phyloP scores from a whole-genome alignment of 306 rosid genomes.

The Ammopiptanthus mongolicus region DNA sequence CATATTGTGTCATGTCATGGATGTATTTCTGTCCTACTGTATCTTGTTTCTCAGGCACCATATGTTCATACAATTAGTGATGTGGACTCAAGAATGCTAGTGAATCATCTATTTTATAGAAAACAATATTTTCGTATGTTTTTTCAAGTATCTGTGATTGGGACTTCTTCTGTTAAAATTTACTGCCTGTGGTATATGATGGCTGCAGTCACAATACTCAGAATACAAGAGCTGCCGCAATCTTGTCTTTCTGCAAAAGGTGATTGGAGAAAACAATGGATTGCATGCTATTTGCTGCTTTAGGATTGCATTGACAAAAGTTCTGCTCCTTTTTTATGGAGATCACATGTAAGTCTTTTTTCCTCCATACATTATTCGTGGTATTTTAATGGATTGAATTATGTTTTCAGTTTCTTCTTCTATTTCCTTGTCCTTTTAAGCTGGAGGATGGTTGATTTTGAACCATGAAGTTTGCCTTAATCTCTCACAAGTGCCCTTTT shows the following conservation, averaged over 20 bases:
- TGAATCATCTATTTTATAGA: neutral
- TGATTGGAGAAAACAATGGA: neutral
- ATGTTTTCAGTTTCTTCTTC: neutral
- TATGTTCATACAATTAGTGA: neutral
- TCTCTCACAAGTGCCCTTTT: neutral
- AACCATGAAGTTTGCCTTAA: neutral
- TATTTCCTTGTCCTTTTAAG: neutral
- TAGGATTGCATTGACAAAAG: neutral
- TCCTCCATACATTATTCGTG: neutral
- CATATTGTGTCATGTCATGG: neutral
- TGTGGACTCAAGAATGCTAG: neutral
- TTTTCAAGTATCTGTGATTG: neutral
- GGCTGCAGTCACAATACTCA: neutral
- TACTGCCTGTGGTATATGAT: neutral
- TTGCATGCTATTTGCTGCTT: neutral
- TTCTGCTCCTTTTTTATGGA: neutral
- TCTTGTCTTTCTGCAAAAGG: neutral
- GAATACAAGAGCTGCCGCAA: neutral
- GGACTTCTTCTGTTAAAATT: neutral
- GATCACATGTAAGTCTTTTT: conserved; percentile 7
- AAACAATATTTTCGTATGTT: neutral
- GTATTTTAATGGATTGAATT: neutral
- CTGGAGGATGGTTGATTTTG: neutral
- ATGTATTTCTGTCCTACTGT: neutral
- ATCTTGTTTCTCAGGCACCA: neutral